Evolutionary conservation across 768 basidiomycete species (phyloP), one percentile per base, ranked within the genome.

Genomic region (Auricularia cornea): DNA sequence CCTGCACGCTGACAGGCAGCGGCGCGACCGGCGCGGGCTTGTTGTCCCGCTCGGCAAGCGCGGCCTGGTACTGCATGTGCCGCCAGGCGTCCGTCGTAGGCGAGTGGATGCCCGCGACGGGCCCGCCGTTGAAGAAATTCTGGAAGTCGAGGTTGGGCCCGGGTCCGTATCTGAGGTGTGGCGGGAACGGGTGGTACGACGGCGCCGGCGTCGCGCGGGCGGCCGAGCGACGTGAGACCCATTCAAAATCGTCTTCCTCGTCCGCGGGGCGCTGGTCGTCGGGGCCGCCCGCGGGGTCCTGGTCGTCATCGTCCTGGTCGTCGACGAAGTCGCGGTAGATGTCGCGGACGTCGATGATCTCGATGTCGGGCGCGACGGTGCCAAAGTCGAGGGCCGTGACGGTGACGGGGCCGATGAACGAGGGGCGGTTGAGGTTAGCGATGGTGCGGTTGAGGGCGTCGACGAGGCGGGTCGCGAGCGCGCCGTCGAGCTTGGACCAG

Each of bases 241-340:
- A 92, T 73, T 93, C 90, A 66, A 85, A 91, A 56, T 81, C 89
- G n/a, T 88, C 86, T 48, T 87, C 87, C 16, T 83, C 84, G n/a
- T 71, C 69, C 48, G 64, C 67, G 79, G 79, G 0, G 79, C 81
- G 66, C 84, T 84, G 1, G 64, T 67, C 3, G 83, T 81, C 18
- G 11, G 74, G 68, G 26, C 83, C 82, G 0, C 67, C 66, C 29
- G 44, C 73, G 30, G 79, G 73, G 18, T 32, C 56, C 18, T 74
- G 72, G 56, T 87, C 84, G 0, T 86, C 84, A 2, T 77, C 79
- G 40, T 83, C 79, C 68, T 91, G 89, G 67, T 89, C 90, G 64
- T 94, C 91, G 62, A 97, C 83, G 71, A 98, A 98, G 72, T 96
- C 95, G 60, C 86, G 87, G 76, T 95, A 92, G 63, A 98, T 92